These are phyloP conservation scores for Ceriops tagal DNA, from an alignment of 345 rosid genomes.

Conservation along the genomic window DNA sequence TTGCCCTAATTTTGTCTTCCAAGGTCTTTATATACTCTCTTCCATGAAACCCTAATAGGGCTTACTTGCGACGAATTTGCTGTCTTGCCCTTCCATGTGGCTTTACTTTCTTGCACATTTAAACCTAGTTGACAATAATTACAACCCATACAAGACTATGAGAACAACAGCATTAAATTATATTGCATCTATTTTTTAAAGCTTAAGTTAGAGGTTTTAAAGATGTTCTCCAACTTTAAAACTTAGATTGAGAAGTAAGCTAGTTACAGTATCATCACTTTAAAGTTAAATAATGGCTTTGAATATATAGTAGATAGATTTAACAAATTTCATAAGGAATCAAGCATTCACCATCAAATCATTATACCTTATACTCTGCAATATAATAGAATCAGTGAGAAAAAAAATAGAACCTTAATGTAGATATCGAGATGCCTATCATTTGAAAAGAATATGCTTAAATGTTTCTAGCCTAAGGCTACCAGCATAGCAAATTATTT, in stretches of 20 bases:
- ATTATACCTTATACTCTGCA: not conserved
- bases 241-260: not conserved
- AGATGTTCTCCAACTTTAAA: not conserved
- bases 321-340: not conserved
- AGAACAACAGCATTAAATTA: not conserved
- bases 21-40: no score
- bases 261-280: not conserved
- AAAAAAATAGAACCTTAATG: not conserved
- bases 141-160: no score
- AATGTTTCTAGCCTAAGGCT: not conserved
- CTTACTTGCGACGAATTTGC: no score
- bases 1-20: no score
- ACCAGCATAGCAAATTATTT: not conserved
- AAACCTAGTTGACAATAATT: no score
- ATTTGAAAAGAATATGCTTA: not conserved
- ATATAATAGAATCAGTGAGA: not conserved
- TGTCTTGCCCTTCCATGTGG: no score
- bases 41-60: no score
- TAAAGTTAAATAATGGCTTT: not conserved
- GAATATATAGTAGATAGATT: not conserved
- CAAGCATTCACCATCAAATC: not conserved
- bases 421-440: not conserved
- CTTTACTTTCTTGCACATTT: no score
- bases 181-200: no score
- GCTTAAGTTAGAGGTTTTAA: not conserved